A percentile compares a stretch with the other conserved stretches of the same genome.
Conservation (phyloP, 257 asterid genomes). For the Asclepias syriaca region DNA sequence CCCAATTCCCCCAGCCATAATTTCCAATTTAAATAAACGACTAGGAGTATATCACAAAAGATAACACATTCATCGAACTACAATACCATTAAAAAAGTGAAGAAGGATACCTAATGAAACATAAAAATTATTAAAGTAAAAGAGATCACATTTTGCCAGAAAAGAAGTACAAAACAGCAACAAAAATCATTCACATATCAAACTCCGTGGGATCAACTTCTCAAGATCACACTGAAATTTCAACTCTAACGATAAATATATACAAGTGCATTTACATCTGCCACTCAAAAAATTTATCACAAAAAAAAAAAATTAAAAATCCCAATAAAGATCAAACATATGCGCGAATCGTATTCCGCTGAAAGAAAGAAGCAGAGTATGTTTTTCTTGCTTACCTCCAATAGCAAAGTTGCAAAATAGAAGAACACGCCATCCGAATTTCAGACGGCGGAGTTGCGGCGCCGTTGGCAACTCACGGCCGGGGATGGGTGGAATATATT, state of each 20-base stretch:
- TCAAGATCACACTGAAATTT: neutral
- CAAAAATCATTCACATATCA: neutral
- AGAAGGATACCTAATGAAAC: neutral
- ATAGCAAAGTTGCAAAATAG: constrained; percentile 60
- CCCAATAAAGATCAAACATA: neutral
- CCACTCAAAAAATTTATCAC: neutral
- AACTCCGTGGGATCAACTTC: neutral
- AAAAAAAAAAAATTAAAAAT: neutral
- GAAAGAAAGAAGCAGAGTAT: neutral
- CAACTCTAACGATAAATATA: neutral
- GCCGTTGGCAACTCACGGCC: constrained; percentile 1
- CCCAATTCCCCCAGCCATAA: neutral
- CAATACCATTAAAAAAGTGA: neutral
- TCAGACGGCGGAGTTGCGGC: constrained; percentile 26
- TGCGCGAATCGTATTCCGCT: neutral
- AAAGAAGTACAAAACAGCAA: neutral
- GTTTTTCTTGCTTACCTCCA: constrained; percentile 36
- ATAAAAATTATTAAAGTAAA: neutral
- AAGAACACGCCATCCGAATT: constrained; percentile 56
- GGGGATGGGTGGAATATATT: constrained; percentile 5
- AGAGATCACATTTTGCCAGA: neutral
- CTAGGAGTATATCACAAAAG: neutral
- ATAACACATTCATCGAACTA: neutral
- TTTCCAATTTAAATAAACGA: too few species aligned
- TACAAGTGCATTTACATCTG: neutral